Percentiles rank a stretch among this genome's conserved stretches.
Evolutionary conservation across 2,329 filamentous ascomycete species (phyloP).

Genomic region (Nothophaeocryptopus gaeumannii): DNA sequence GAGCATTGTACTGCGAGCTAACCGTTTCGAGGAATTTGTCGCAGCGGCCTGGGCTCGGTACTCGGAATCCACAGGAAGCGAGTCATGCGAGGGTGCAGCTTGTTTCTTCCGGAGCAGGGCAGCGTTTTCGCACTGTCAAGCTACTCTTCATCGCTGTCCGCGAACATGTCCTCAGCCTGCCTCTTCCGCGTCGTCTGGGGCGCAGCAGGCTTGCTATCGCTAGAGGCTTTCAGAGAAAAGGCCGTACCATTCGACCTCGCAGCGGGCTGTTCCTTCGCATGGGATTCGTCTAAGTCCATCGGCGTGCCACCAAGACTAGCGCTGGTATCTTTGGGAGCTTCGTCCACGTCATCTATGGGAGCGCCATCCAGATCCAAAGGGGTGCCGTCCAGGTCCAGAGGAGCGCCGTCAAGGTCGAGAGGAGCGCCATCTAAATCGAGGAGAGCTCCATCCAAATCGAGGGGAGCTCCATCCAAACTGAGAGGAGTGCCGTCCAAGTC

Average conservation of each 20-base stretch:
- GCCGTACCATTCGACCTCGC: constrained; percentile 14
- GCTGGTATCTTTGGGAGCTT: constrained; percentile 36
- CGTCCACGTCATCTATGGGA: constrained; percentile 35
- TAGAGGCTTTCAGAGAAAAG: constrained; percentile 24
- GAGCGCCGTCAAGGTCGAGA: constrained; percentile 32
- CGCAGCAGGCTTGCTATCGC: constrained; percentile 27
- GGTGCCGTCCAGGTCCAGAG: constrained; percentile 17
- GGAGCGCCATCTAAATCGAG: constrained; percentile 32
- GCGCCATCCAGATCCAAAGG: constrained; percentile 46
- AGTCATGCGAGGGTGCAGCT: neutral
- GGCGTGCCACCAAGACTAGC: constrained; percentile 12
- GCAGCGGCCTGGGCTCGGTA: neutral
- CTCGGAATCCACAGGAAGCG: constrained; percentile 3
- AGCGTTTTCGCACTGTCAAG: neutral
- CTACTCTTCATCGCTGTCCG: constrained; percentile 62
- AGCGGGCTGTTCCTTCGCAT: neutral
- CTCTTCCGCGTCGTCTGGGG: constrained; percentile 57
- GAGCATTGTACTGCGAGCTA: neutral
- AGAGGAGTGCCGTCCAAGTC: constrained; percentile 43
- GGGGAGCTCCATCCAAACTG: constrained; percentile 35
- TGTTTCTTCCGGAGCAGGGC: neutral
- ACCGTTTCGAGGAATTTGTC: neutral
- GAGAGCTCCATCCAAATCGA: constrained; percentile 43
- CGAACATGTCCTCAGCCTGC: constrained; percentile 84
- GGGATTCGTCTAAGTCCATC: constrained; percentile 18